A percentile compares a stretch with the other conserved stretches of the same genome.
These are phyloP conservation scores for Caulochytrium protostelioides DNA, from an alignment of 371 early-diverging fungal species.

Conservation along the genomic window DNA sequence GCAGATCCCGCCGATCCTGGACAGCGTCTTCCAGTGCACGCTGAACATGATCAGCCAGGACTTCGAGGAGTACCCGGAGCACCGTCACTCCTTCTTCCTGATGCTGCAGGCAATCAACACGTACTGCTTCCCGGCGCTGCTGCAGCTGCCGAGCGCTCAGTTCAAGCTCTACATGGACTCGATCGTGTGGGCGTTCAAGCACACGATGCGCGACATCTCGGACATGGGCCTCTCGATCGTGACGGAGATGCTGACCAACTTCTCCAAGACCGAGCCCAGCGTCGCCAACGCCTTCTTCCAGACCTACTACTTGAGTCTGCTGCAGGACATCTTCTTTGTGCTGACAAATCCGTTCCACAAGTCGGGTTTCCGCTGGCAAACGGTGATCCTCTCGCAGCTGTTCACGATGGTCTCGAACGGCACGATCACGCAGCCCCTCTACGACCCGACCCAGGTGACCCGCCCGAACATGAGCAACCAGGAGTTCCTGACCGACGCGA, in stretches of 20 bases:
- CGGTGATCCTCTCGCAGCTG: slow-evolving; percentile 65
- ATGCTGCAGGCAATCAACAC: slow-evolving; percentile 65
- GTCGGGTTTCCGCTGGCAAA: slow-evolving; percentile 83
- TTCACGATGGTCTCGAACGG: slow-evolving; percentile 61
- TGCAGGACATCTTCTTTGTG: slow-evolving; percentile 89
- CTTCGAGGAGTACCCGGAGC: slow-evolving; percentile 89
- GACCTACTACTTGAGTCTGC: slow-evolving; percentile 58
- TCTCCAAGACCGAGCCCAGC: slow-evolving; percentile 43
- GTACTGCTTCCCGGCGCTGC: slow-evolving; percentile 70
- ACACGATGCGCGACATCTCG: slow-evolving; percentile 90
- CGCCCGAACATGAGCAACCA: slow-evolving; percentile 55
- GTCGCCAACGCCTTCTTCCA: slow-evolving; percentile 75
- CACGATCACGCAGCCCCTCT: slow-evolving; percentile 57
- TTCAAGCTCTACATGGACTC: slow-evolving; percentile 76
- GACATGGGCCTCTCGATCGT: slow-evolving; percentile 72
- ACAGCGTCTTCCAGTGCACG: slow-evolving; percentile 82
- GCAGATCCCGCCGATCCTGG: slow-evolving; percentile 56
- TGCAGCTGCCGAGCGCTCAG: slow-evolving; percentile 54
- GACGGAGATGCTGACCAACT: slow-evolving; percentile 62
- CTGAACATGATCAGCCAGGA: slow-evolving; percentile 95
- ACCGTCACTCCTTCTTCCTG: slow-evolving; percentile 79
- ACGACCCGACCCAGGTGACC: slow-evolving; percentile 38
- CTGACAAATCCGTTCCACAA: slow-evolving; percentile 92
- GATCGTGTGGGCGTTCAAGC: slow-evolving; percentile 96
- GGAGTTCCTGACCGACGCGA: slow-evolving; percentile 54